These are phyloP conservation scores for Amphirosellinia nigrospora DNA, from an alignment of 495 filamentous ascomycete genomes.

Conservation along the genomic window DNA sequence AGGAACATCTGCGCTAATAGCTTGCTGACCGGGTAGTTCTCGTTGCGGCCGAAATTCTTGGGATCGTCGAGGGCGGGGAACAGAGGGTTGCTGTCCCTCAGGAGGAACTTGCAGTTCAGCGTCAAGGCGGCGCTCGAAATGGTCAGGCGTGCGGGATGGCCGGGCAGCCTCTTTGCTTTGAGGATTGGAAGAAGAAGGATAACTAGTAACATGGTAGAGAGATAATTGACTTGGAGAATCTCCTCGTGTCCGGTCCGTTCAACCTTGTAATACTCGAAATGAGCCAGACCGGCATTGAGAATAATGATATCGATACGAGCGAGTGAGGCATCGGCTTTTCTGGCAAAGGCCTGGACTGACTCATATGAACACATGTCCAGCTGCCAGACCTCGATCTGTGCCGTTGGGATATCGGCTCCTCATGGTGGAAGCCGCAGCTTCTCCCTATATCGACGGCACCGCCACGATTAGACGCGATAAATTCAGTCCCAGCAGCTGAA, in stretches of 20 bases:
- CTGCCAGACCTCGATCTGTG: conserved; percentile 59
- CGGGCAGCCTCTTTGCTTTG: conserved; percentile 41
- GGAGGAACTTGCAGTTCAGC: conserved; percentile 43
- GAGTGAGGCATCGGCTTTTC: conserved; percentile 40
- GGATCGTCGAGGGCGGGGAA: conserved; percentile 50
- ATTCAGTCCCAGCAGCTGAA: conserved; percentile 52
- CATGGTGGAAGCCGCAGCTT: conserved; percentile 48
- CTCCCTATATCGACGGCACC: conserved; percentile 56
- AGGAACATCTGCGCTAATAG: conserved; percentile 50
- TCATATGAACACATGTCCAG: conserved; percentile 57
- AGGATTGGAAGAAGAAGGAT: conserved; percentile 57
- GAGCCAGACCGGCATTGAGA: conserved; percentile 59
- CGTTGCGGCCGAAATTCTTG: conserved; percentile 36
- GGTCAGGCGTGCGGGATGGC: conserved; percentile 45
- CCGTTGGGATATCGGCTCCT: conserved; percentile 40
- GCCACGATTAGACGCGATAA: conserved; percentile 60
- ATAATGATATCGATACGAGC: conserved; percentile 55
- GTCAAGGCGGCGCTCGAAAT: conserved; percentile 48
- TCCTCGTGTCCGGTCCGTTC: conserved; percentile 55
- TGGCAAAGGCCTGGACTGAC: conserved; percentile 53
- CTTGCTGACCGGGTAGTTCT: conserved; percentile 51
- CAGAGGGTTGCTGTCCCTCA: conserved; percentile 42
- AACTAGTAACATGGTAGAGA: conserved; percentile 56
- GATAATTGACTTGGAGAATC: conserved; percentile 54
- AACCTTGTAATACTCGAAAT: conserved; percentile 37